A percentile compares a stretch with the other conserved stretches of the same genome.
These are phyloP conservation scores for Hortiboletus campestris DNA, from an alignment of 768 basidiomycete species.

Conservation along the genomic window DNA sequence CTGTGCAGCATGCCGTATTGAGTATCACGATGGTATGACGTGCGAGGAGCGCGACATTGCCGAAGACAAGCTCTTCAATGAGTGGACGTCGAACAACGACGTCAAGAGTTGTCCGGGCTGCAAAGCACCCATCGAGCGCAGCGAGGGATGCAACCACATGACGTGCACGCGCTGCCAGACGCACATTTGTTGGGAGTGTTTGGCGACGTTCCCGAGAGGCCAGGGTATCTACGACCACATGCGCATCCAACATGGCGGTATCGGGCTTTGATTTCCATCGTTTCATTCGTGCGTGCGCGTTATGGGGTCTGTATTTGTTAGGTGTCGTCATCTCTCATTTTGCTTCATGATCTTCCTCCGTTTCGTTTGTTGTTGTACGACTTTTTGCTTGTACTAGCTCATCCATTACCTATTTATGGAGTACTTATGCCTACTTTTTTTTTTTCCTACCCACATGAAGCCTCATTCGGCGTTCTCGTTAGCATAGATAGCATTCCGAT, in stretches of 20 bases:
- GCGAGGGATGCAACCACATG: slow-evolving; percentile 81
- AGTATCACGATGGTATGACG: slow-evolving; percentile 63
- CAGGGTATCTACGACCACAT: slow-evolving; percentile 80
- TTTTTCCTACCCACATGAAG: not conserved
- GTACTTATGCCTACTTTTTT: slow-evolving; percentile 19
- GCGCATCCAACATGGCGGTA: slow-evolving; percentile 63
- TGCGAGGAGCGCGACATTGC: slow-evolving; percentile 57
- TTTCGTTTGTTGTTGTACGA: slow-evolving; percentile 16
- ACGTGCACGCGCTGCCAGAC: slow-evolving; percentile 71
- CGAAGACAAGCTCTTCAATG: slow-evolving; percentile 55
- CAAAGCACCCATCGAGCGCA: slow-evolving; percentile 65
- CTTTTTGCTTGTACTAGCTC: not conserved
- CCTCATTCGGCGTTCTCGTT: not conserved
- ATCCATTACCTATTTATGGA: slow-evolving; percentile 20
- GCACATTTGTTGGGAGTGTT: slow-evolving; percentile 81
- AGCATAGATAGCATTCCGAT: slow-evolving; percentile 16
- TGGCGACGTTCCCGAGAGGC: slow-evolving; percentile 65
- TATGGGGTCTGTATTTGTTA: not conserved
- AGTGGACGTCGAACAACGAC: slow-evolving; percentile 61
- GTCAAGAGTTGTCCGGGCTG: slow-evolving; percentile 78
- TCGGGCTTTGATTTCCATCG: slow-evolving; percentile 39
- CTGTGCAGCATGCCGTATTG: slow-evolving; percentile 58
- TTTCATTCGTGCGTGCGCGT: not conserved
- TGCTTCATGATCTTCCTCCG: slow-evolving; percentile 1
- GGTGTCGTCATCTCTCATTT: not conserved